Percentiles rank a stretch among this genome's conserved stretches.
These are phyloP conservation scores for Triticum timopheevii DNA, from an alignment of 176 grass and related monocot genomes.

Conservation along the genomic window DNA sequence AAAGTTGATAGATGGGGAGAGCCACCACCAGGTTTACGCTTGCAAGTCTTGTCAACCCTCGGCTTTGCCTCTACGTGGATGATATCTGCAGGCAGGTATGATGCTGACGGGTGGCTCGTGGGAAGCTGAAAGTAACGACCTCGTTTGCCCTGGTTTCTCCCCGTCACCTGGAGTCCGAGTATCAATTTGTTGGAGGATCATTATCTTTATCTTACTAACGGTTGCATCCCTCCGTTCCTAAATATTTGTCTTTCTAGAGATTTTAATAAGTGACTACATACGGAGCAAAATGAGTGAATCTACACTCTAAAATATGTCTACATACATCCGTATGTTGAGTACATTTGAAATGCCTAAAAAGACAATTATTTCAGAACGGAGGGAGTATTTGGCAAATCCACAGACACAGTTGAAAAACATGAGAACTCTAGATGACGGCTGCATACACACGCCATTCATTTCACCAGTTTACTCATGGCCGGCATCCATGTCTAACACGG, in stretches of 20 bases:
- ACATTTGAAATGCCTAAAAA: no score
- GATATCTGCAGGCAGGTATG: neutral
- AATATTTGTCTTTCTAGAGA: neutral
- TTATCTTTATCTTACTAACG: neutral
- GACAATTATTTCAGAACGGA: no score
- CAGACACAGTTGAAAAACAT: neutral
- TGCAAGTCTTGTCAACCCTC: constrained; percentile 20
- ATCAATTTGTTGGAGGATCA: neutral
- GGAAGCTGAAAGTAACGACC: constrained; percentile 2
- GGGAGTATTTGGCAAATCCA: neutral
- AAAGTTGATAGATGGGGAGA: neutral
- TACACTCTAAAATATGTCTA: no score
- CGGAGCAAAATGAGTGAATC: no score
- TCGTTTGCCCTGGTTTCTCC: neutral
- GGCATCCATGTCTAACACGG: neutral
- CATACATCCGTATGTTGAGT: no score
- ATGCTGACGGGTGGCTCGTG: neutral
- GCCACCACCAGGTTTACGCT: neutral
- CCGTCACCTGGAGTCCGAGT: neutral
- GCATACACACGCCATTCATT: neutral
- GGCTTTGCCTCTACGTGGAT: neutral
- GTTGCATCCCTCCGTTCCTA: neutral
- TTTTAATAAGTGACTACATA: no score
- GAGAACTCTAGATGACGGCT: neutral
- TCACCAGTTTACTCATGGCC: neutral